Base-by-base conservation (phyloP, 176 grass and related monocot species). In the Aegilops longissima region DNA sequence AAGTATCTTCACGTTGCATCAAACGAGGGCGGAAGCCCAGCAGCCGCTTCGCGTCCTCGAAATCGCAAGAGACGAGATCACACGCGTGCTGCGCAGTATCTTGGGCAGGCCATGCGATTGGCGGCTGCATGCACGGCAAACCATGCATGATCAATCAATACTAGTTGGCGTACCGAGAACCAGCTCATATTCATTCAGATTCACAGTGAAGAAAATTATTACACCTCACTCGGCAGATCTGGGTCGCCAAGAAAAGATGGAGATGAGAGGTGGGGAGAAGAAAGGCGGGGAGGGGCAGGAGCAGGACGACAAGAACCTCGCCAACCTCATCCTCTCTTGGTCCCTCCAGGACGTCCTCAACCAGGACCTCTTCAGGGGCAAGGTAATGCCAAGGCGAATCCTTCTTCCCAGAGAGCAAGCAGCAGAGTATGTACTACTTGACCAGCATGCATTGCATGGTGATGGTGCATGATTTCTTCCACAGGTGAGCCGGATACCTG, bases 311-410 rank as follows among this genome's bases (percentile, higher is more conserved):
- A 4, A 51, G 47, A 5, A 51, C 4, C 87, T 94, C 66, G 73
- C 76, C 42, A 18, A 70, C 61, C 16, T 85, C 39, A 80, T 93
- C 62, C 83, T 95, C 34, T 91, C 90, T 42, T 95, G 91, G 93
- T 93, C 88, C 30, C 33, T 95, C 25, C 42, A 76, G 40, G 93
- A 95, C 77, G 45, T 93, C 31, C 31, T 85, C 45, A 95, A 92
- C 62, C 34, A 91, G 84, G 58, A 91, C 85, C 83, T 91, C 83
- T 89, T 92, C 83, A 79, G 17, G 20, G 66, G 85, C 35, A 85
- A 91, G 93, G 90, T 95, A 42, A 51, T 49, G 9, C 12, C 35
- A 40, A 17, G n/a, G 9, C 14, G 6, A 9, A 30, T 30, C 44
- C 45, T 49, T 49, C 12, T 1, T 29, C 2, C 42, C 13, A 51